Evolutionary conservation across 163 green algal species (phyloP).

Genomic region (Chloroidium sp.): DNA sequence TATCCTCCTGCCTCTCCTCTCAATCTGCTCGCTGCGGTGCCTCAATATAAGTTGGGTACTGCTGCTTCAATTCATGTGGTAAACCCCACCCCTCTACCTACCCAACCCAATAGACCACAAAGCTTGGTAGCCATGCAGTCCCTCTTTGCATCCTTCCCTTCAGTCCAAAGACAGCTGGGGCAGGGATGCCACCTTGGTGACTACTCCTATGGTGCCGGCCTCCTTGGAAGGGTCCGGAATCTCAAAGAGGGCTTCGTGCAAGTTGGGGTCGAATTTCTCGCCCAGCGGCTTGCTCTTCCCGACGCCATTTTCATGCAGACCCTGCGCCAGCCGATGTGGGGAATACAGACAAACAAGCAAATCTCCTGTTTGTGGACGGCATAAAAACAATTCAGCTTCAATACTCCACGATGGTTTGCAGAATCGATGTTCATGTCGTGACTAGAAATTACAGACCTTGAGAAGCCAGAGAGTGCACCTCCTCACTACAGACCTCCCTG

Average conservation of each 20-base stretch:
- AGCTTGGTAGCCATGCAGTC: neutral
- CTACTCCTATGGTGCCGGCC: conserved; percentile 63
- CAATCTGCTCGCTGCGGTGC: too few relatives aligned
- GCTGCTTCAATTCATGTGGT: neutral
- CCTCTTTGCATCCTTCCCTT: neutral
- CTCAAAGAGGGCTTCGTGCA: conserved; percentile 88
- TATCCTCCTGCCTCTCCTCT: too few relatives aligned
- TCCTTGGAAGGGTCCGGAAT: conserved; percentile 60
- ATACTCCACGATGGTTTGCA: neutral
- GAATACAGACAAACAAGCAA: neutral
- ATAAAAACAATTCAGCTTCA: neutral
- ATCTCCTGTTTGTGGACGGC: neutral
- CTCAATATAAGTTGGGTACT: too few relatives aligned
- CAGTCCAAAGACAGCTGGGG: neutral
- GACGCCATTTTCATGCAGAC: conserved; percentile 66
- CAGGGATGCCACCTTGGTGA: conserved; percentile 66
- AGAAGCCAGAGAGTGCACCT: too few relatives aligned
- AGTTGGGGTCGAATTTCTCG: conserved; percentile 90
- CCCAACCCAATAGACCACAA: neutral
- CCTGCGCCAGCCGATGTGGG: conserved; percentile 26
- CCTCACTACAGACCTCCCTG: too few relatives aligned
- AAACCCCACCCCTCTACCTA: neutral
- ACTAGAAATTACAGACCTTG: too few relatives aligned
- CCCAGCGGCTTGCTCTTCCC: conserved; percentile 49
- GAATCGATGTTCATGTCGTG: too few relatives aligned